Conservation (phyloP, 1,284 basidiomycete genomes). For the Rugosomyces carneus region DNA sequence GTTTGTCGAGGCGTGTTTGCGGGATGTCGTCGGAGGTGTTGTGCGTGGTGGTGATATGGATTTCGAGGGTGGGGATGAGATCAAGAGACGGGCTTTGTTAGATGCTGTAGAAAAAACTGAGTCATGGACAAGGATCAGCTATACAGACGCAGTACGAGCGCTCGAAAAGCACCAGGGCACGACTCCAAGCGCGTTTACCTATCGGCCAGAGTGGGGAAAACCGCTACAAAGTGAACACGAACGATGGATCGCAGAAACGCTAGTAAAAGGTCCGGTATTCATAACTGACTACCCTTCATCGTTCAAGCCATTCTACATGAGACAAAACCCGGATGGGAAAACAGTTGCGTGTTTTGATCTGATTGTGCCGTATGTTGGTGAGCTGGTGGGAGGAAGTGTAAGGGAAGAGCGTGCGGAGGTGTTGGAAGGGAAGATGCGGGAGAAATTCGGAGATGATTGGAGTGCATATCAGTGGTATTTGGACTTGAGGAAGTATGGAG, state of each 20-base stretch:
- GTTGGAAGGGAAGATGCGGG: slow-evolving; percentile 47
- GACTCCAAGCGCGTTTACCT: slow-evolving; percentile 38
- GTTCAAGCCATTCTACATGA: slow-evolving; percentile 98
- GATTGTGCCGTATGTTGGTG: slow-evolving; percentile 83
- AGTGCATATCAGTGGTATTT: slow-evolving; percentile 80
- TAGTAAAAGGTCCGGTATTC: slow-evolving; percentile 75
- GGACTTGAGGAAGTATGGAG: slow-evolving; percentile 74
- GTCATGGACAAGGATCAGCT: slow-evolving; percentile 73
- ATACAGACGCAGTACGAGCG: slow-evolving; percentile 68
- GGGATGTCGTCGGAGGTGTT: slow-evolving; percentile 34
- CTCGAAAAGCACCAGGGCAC: slow-evolving; percentile 39
- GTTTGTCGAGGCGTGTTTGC: slow-evolving; percentile 66
- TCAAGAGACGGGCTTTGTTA: slow-evolving; percentile 26
- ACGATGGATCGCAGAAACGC: slow-evolving; percentile 74
- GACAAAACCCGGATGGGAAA: slow-evolving; percentile 35
- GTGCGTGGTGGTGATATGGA: slow-evolving; percentile 20
- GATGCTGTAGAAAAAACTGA: slow-evolving; percentile 22
- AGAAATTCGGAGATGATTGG: slow-evolving; percentile 29
- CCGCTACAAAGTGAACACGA: slow-evolving; percentile 88
- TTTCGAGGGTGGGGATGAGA: slow-evolving; percentile 27
- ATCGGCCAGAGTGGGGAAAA: slow-evolving; percentile 63
- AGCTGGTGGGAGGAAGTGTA: slow-evolving; percentile 88
- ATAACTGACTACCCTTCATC: slow-evolving; percentile 83
- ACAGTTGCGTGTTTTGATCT: slow-evolving; percentile 95
- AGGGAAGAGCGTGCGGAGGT: slow-evolving; percentile 75